phyloP scores from a whole-genome alignment of 768 basidiomycete species.

The Sarcomyxa edulis region DNA sequence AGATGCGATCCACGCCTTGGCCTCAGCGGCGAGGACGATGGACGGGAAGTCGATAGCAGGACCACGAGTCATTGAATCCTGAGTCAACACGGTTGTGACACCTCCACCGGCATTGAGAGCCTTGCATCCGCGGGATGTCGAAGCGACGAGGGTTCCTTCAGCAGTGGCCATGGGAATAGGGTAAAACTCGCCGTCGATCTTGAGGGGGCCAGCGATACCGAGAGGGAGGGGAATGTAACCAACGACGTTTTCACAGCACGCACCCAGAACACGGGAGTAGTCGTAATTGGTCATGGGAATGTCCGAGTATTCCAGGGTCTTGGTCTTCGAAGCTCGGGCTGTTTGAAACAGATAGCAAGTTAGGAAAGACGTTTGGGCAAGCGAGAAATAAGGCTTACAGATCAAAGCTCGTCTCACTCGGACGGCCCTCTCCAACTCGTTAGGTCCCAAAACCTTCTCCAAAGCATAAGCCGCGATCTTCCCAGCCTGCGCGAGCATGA shows the following conservation, averaged over 20 bases:
- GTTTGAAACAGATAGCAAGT: slow-evolving; percentile 7
- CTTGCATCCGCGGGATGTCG: slow-evolving; percentile 95
- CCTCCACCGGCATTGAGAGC: slow-evolving; percentile 96
- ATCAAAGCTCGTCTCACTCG: slow-evolving; percentile 81
- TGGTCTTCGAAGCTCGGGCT: slow-evolving; percentile 83
- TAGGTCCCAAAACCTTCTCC: slow-evolving; percentile 78
- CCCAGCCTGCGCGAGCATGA: slow-evolving; percentile 81
- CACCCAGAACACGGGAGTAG: slow-evolving; percentile 89
- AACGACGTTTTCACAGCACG: slow-evolving; percentile 98
- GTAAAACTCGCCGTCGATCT: slow-evolving; percentile 75
- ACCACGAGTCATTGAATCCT: slow-evolving; percentile 97
- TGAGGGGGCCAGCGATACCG: slow-evolving; percentile 94
- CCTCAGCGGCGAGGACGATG: slow-evolving; percentile 72
- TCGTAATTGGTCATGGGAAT: slow-evolving; percentile 86
- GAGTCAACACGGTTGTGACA: slow-evolving; percentile 86
- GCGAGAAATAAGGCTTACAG: slow-evolving; percentile 51
- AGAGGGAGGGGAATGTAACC: slow-evolving; percentile 96
- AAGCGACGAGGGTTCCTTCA: slow-evolving; percentile 98
- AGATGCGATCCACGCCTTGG: slow-evolving; percentile 83
- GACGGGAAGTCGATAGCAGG: slow-evolving; percentile 96
- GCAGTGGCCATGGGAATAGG: slow-evolving; percentile 99
- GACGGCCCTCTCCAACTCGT: slow-evolving; percentile 81
- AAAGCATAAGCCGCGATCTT: slow-evolving; percentile 94
- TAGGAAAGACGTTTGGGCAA: neutral
- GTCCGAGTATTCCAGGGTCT: slow-evolving; percentile 78